Conservation (phyloP, 257 asterid species). For the Petrea volubilis region DNA sequence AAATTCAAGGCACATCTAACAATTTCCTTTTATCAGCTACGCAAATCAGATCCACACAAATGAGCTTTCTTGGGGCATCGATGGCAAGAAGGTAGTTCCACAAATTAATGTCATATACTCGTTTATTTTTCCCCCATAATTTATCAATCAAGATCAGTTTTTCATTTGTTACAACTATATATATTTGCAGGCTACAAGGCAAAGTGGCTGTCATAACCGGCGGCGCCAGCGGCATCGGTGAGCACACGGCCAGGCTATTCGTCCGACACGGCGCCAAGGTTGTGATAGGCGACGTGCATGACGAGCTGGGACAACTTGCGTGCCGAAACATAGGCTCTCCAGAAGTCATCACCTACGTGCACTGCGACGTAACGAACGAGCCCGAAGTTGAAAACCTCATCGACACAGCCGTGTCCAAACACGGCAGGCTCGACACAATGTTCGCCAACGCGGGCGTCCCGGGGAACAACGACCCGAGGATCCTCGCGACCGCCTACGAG, state of each 20-base stretch:
- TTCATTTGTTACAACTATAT: no score
- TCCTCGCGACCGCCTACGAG: conserved; percentile 13
- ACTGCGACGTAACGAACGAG: conserved; percentile 45
- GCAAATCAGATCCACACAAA: no score
- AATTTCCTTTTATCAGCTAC: no score
- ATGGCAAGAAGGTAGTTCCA: background rate
- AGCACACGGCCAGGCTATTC: conserved; percentile 28
- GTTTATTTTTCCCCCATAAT: no score
- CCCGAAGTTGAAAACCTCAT: conserved; percentile 26
- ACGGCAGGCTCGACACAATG: conserved; percentile 50
- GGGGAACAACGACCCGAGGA: background rate
- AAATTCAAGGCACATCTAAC: no score
- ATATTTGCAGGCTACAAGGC: conserved; percentile 31
- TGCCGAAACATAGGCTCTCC: conserved; percentile 17
- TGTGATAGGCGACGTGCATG: conserved; percentile 42
- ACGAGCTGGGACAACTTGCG: conserved; percentile 26
- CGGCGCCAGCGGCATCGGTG: conserved; percentile 46
- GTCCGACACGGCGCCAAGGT: conserved; percentile 44
- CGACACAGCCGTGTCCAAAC: conserved; percentile 30
- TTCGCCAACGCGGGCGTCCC: conserved; percentile 40
- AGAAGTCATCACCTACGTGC: conserved; percentile 30
- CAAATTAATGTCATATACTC: no score
- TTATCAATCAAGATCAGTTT: background rate
- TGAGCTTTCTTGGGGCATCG: no score
- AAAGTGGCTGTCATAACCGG: conserved; percentile 42